Conservation (phyloP, 2,329 filamentous ascomycete genomes). For the Epichloe sibirici region DNA sequence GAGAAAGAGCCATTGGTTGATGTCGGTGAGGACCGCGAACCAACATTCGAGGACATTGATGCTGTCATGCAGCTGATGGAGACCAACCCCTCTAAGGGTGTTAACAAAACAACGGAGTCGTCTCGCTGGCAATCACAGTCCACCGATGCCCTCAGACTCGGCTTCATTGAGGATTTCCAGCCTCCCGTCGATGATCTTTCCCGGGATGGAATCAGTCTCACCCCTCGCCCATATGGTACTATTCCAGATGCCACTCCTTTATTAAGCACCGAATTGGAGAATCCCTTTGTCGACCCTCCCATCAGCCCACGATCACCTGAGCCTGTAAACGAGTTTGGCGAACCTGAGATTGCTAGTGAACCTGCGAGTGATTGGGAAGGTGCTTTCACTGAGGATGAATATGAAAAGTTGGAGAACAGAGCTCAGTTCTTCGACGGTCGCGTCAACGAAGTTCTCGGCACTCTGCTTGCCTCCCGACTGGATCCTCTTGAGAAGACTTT, state of each 20-base stretch:
- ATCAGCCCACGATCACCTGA: slow-evolving; percentile 36
- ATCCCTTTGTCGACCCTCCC: slow-evolving; percentile 47
- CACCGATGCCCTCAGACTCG: slow-evolving; percentile 25
- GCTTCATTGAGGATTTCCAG: slow-evolving; percentile 38
- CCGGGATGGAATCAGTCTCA: slow-evolving; percentile 64
- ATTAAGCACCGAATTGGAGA: slow-evolving; percentile 44
- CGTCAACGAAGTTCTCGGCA: slow-evolving; percentile 75
- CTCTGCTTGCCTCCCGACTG: slow-evolving; percentile 62
- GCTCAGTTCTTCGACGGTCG: slow-evolving; percentile 84
- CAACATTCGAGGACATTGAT: slow-evolving; percentile 75
- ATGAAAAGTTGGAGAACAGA: slow-evolving; percentile 68
- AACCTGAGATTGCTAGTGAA: slow-evolving; percentile 34
- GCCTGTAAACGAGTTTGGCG: slow-evolving; percentile 31
- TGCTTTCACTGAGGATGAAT: slow-evolving; percentile 69
- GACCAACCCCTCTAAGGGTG: slow-evolving; percentile 59
- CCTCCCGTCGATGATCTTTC: slow-evolving; percentile 39
- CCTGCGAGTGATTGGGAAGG: slow-evolving; percentile 88
- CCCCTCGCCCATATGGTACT: slow-evolving; percentile 46
- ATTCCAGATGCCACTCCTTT: slow-evolving; percentile 34
- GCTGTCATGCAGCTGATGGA: slow-evolving; percentile 80
- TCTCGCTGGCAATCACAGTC: slow-evolving; percentile 27
- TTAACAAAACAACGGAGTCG: slow-evolving; percentile 47
- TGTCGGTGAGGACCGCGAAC: slow-evolving; percentile 21
- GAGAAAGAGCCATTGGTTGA: neutral
- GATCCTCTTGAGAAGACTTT: slow-evolving; percentile 73